Base-by-base conservation (phyloP, 164 flowering plant genomes). In the Umbellularia californica region DNA sequence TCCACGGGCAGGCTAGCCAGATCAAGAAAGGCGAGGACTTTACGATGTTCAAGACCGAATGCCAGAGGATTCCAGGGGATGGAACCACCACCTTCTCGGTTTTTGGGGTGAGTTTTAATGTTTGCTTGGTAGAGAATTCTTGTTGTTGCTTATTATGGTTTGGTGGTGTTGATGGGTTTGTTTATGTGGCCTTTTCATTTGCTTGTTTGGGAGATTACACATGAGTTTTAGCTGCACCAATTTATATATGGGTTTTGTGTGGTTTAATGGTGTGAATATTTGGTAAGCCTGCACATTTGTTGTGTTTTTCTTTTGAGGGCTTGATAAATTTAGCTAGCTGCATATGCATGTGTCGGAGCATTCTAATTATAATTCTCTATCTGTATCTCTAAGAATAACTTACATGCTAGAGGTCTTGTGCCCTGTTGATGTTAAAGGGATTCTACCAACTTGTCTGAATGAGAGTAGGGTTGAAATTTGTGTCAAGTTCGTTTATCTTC, bases 1-100 rank as follows among this genome's bases (percentile, higher is more conserved):
- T 76, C 5, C 83, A 90, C 73, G 98, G 98, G n/a, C 93, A 92
- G 80, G 97, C 95, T 17, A 82, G 75, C 72, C 97, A 94, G 77
- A 90, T 92, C 86, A 96, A 96, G 90, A 96, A 96, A 79, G 98
- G 99, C 28, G 99, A 96, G 84, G 99, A 96, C 66, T 94, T 84
- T 51, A 92, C 96, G 0, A 75, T 96, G 52, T 68, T 88, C 58
- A 92, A 96, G 85, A 85, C 93, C 0, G 98, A 90, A 75, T 91
- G 98, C 71, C 87, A 96, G 73, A 82, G 97, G 30, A 69, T 87
- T 4, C 81, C 88, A 14, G 97, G 91, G 25, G 97, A 94, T 85
- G 97, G 94, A 12, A 79, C 85, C 65, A 79, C 92, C 58, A 91
- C 98, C 0, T 96, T 86, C 82, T 89, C 94, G 10, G 97, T 90